phyloP scores from a whole-genome alignment of 1,284 basidiomycete species.

The Ustilago bromivora region DNA sequence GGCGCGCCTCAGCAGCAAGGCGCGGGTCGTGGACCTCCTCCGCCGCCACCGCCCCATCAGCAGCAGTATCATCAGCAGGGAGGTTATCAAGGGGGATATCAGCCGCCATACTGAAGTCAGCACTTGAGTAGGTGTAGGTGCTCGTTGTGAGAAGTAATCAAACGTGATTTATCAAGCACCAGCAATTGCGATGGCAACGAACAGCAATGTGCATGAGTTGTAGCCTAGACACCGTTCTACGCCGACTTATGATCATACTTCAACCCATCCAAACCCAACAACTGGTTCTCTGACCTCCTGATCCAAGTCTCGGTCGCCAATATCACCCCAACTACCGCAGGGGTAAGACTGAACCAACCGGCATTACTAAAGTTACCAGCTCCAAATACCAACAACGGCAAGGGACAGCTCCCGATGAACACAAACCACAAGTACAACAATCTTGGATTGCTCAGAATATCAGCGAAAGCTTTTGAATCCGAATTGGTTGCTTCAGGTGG shows the following conservation, averaged over 20 bases:
- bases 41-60: slow-evolving; percentile 17
- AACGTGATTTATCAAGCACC: not conserved
- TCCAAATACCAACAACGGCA: slow-evolving; percentile 67
- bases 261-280: slow-evolving; percentile 57
- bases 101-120: slow-evolving; percentile 25
- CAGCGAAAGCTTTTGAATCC: slow-evolving; percentile 26
- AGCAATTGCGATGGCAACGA: not conserved
- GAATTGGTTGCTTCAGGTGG: slow-evolving; percentile 16
- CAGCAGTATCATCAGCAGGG: slow-evolving; percentile 21
- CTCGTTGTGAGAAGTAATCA: not conserved
- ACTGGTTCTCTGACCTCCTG: slow-evolving; percentile 52
- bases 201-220: not conserved
- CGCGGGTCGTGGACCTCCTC: not conserved
- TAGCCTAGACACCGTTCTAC: slow-evolving; percentile 9
- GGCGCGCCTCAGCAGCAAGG: slow-evolving; percentile 17
- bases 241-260: slow-evolving; percentile 68
- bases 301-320: slow-evolving; percentile 58
- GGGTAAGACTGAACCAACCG: slow-evolving; percentile 65
- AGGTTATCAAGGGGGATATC: slow-evolving; percentile 17
- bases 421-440: slow-evolving; percentile 64
- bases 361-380: slow-evolving; percentile 66
- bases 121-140: slow-evolving; percentile 5
- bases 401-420: slow-evolving; percentile 50
- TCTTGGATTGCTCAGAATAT: slow-evolving; percentile 47
- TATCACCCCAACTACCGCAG: slow-evolving; percentile 47